Conservation (phyloP, 202 grass and related monocot species). For the Panicum virgatum region DNA sequence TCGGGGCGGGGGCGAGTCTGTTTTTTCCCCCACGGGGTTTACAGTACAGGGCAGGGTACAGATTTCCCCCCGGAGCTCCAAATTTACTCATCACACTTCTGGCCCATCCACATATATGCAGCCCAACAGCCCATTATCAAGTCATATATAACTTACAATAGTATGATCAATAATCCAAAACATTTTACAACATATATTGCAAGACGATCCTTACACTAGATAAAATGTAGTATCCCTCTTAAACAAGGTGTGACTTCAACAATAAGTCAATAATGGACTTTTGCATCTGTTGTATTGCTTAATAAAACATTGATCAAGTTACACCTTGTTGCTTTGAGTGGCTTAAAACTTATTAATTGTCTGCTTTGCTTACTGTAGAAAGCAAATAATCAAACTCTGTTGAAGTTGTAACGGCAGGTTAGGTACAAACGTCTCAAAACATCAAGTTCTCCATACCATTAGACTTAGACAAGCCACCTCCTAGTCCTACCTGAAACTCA, state of each 20-base stretch:
- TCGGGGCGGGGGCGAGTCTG: no score
- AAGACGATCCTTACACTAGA: background rate
- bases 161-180: background rate
- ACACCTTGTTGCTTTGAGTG: background rate
- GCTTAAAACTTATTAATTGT: background rate
- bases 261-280: background rate
- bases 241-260: background rate
- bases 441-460: background rate
- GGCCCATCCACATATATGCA: no score
- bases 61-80: no score
- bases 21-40: no score
- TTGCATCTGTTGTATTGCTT: background rate
- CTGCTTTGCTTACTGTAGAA: background rate
- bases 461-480: background rate
- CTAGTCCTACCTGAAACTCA: background rate
- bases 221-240: background rate
- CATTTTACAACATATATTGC: background rate
- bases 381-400: background rate
- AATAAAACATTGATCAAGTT: background rate
- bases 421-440: background rate
- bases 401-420: background rate
- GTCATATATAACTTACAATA: background rate
- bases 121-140: no score
- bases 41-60: no score
- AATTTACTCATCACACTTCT: no score